Percentiles rank a stretch among this genome's conserved stretches.
Evolutionary conservation across 177 flowering plant genomes (phyloP).

Genomic region (Telopea speciosissima): DNA sequence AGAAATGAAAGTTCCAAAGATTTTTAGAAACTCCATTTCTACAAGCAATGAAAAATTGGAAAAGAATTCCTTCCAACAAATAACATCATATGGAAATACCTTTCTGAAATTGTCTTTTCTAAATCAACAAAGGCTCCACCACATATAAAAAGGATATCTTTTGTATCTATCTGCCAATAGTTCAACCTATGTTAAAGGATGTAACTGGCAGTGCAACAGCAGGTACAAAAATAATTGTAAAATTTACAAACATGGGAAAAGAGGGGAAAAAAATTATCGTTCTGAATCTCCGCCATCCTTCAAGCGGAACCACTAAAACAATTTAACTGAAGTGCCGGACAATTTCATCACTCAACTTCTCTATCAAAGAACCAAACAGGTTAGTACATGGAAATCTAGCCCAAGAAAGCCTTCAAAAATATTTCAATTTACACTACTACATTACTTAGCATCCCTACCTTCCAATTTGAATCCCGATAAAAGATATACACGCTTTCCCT

Average conservation of each 20-base stretch:
- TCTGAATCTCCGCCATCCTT: not conserved
- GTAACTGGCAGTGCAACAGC: slow-evolving; percentile 7
- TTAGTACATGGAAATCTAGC: not conserved
- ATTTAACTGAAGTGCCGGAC: not conserved
- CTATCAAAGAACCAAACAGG: not conserved
- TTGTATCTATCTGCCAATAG: slow-evolving; percentile 85
- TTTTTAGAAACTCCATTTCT: not conserved
- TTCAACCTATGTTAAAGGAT: slow-evolving; percentile 4
- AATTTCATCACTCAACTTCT: too few species aligned
- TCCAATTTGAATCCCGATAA: too few species aligned
- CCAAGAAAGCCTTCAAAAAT: not conserved
- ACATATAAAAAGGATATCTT: slow-evolving; percentile 94
- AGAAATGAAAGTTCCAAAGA: not conserved
- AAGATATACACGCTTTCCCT: too few species aligned
- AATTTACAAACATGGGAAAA: not conserved
- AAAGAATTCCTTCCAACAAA: not conserved
- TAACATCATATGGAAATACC: slow-evolving; percentile 36
- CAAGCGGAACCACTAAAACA: not conserved
- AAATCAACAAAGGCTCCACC: slow-evolving; percentile 98
- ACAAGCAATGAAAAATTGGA: not conserved
- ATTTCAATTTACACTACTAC: not conserved
- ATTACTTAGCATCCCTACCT: too few species aligned
- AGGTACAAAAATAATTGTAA: not conserved
- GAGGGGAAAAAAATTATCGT: not conserved
- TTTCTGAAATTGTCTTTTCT: slow-evolving; percentile 96